Conservation (phyloP, 2,329 filamentous ascomycete species). For the Arachnomyces sp. region DNA sequence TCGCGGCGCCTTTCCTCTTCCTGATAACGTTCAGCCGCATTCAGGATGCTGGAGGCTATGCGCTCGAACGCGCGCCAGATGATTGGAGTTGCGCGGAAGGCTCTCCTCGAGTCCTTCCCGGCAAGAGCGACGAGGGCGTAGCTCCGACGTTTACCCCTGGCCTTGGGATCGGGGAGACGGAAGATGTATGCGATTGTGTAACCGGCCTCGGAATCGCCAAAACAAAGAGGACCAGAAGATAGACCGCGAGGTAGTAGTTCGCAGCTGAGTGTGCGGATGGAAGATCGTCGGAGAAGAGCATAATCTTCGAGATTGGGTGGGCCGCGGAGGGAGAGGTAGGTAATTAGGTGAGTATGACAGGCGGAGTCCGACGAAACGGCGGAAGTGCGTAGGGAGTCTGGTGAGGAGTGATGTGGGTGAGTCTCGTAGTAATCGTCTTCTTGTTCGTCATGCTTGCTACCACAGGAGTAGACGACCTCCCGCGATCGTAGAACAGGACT, state of each 20-base stretch:
- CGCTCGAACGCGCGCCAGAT: slow-evolving; percentile 48
- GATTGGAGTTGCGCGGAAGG: slow-evolving; percentile 39
- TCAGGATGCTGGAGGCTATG: slow-evolving; percentile 46
- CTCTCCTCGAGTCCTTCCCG: slow-evolving; percentile 42
- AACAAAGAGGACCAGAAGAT: slow-evolving; percentile 50
- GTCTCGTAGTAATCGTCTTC: slow-evolving; percentile 28
- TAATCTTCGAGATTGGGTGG: slow-evolving; percentile 47
- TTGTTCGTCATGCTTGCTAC: slow-evolving; percentile 28
- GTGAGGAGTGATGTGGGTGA: slow-evolving; percentile 29
- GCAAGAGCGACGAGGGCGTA: slow-evolving; percentile 52
- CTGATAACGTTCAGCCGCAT: slow-evolving; percentile 36
- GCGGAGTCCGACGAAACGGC: slow-evolving; percentile 38
- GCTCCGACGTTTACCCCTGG: slow-evolving; percentile 47
- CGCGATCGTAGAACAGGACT: slow-evolving; percentile 49
- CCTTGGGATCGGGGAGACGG: slow-evolving; percentile 49
- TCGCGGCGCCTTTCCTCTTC: slow-evolving; percentile 38
- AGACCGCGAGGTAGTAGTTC: slow-evolving; percentile 49
- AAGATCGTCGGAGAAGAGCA: slow-evolving; percentile 48
- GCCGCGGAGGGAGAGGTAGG: slow-evolving; percentile 50
- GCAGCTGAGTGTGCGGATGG: slow-evolving; percentile 50
- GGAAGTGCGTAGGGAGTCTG: slow-evolving; percentile 32
- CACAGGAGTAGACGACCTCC: slow-evolving; percentile 45
- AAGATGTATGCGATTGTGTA: slow-evolving; percentile 55
- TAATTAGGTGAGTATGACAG: slow-evolving; percentile 48
- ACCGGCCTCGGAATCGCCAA: slow-evolving; percentile 47